phyloP scores from a whole-genome alignment of 495 filamentous ascomycete genomes.

The Niebla homalea region DNA sequence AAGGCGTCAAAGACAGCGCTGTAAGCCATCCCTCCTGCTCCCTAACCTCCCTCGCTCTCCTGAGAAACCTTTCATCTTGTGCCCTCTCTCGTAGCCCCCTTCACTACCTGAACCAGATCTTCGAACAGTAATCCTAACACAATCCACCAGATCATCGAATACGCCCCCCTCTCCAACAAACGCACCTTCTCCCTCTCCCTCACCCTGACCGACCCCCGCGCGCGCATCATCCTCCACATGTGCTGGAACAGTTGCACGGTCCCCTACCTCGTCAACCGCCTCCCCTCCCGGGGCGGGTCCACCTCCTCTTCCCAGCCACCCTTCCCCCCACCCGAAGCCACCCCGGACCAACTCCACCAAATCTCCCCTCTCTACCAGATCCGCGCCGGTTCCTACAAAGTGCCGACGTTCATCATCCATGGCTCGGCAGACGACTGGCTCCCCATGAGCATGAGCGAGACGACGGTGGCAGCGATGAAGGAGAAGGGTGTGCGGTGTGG shows the following conservation, averaged over 20 bases:
- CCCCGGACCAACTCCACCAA: constrained; percentile 11
- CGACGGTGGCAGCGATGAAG: constrained; percentile 2
- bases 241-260: constrained; percentile 25
- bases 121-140: background rate
- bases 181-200: constrained; percentile 6
- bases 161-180: constrained; percentile 4
- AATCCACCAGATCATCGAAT: constrained; percentile 10
- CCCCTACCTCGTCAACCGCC: constrained; percentile 20
- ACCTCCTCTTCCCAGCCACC: background rate
- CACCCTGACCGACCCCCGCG: constrained; percentile 16
- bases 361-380: constrained; percentile 30
- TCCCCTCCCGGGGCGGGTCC: constrained; percentile 4
- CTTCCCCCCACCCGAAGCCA: background rate
- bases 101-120: background rate
- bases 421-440: constrained; percentile 27
- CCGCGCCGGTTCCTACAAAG: constrained; percentile 22
- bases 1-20: constrained; percentile 19
- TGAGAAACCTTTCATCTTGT: too few relatives aligned
- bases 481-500: background rate
- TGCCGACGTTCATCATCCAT: constrained; percentile 37
- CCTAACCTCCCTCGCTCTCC: too few relatives aligned
- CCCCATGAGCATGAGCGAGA: constrained; percentile 1
- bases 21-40: background rate
- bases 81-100: too few relatives aligned
- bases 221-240: constrained; percentile 23